phyloP scores from a whole-genome alignment of 2,329 filamentous ascomycete genomes.

The Mycosphaerella sp. region DNA sequence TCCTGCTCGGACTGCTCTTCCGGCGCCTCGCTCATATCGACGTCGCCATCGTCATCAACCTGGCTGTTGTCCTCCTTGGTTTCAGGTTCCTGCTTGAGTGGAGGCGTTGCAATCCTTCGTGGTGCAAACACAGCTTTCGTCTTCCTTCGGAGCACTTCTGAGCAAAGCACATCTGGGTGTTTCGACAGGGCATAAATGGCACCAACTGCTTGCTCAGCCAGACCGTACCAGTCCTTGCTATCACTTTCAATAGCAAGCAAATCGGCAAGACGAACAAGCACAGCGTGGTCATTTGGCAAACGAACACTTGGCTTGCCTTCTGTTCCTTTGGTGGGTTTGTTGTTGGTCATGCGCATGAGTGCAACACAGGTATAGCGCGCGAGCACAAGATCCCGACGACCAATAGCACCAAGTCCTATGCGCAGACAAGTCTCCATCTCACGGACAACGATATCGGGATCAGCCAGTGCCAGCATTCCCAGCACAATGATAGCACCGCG shows the following conservation, averaged over 20 bases:
- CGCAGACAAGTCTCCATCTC: conserved; percentile 93
- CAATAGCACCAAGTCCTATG: conserved; percentile 76
- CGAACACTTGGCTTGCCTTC: conserved; percentile 61
- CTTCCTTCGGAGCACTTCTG: conserved; percentile 81
- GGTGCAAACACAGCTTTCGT: conserved; percentile 73
- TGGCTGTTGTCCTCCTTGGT: conserved; percentile 25
- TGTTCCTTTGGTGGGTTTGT: conserved; percentile 69
- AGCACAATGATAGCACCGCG: conserved; percentile 92
- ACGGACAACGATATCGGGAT: conserved; percentile 84
- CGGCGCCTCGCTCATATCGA: conserved; percentile 36
- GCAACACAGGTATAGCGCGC: conserved; percentile 96
- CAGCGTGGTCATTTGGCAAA: conserved; percentile 85
- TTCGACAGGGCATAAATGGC: conserved; percentile 93
- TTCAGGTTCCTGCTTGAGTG: conserved; percentile 25
- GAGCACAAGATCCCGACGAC: conserved; percentile 74
- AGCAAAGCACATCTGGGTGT: conserved; percentile 88
- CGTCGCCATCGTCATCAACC: conserved; percentile 33
- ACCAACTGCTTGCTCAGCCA: conserved; percentile 91
- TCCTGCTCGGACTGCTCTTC: conserved; percentile 18
- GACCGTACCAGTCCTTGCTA: conserved; percentile 87
- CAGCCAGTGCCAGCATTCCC: conserved; percentile 91
- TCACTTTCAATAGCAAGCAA: conserved; percentile 82
- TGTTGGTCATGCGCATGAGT: conserved; percentile 80
- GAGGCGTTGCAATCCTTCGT: conserved; percentile 36
- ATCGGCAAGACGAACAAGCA: conserved; percentile 70